Evolutionary conservation across 1,139 yeast genomes (phyloP).

Genomic region (Yamadazyma sp.): DNA sequence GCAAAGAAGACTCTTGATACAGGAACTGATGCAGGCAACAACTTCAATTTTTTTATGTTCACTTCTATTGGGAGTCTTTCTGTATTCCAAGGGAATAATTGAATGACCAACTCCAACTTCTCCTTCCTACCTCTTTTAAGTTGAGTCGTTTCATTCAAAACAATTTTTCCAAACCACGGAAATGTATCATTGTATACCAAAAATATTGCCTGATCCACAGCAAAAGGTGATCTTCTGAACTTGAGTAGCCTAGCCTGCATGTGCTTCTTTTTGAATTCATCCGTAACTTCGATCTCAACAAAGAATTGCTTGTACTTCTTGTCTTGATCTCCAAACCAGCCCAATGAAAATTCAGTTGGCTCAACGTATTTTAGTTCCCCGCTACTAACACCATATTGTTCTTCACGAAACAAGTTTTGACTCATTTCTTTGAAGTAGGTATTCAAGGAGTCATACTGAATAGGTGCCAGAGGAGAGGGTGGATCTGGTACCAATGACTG

Average conservation of each 20-base stretch:
- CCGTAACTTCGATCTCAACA: constrained; percentile 34
- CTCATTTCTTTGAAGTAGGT: constrained; percentile 62
- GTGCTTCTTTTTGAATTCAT: constrained; percentile 42
- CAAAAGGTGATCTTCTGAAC: constrained; percentile 48
- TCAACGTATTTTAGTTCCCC: constrained; percentile 28
- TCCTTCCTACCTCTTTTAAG: constrained; percentile 18
- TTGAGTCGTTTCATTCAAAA: constrained; percentile 43
- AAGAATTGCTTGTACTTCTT: constrained; percentile 43
- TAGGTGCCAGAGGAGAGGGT: constrained; percentile 38
- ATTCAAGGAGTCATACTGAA: constrained; percentile 48
- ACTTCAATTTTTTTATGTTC: constrained; percentile 39
- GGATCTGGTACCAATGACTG: constrained; percentile 17
- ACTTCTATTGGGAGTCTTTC: constrained; percentile 46
- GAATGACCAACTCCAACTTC: constrained; percentile 46
- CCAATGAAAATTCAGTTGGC: constrained; percentile 40
- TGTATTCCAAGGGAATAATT: constrained; percentile 58
- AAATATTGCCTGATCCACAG: constrained; percentile 46
- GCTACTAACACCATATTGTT: constrained; percentile 46
- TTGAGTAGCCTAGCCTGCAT: constrained; percentile 41
- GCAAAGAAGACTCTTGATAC: constrained; percentile 63
- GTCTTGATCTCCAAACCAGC: constrained; percentile 52
- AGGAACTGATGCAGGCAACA: constrained; percentile 64
- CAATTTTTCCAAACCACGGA: constrained; percentile 43
- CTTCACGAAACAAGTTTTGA: constrained; percentile 62
- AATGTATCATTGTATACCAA: constrained; percentile 39